phyloP scores from a whole-genome alignment of 441 rosid genomes.

The Jatropha multifida region DNA sequence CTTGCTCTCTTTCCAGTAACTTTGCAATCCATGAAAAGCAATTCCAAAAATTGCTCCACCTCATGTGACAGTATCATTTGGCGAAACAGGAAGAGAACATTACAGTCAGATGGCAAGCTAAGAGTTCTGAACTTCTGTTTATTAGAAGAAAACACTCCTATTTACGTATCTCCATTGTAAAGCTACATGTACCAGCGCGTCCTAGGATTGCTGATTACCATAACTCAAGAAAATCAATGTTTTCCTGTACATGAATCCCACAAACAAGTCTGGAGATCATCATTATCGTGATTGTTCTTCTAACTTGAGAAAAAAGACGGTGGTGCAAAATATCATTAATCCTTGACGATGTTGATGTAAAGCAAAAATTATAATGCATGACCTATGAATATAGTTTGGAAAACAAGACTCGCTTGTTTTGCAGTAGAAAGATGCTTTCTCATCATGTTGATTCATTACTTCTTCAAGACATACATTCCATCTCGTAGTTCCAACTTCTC shows the following conservation, averaged over 20 bases:
- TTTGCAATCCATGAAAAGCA: background rate
- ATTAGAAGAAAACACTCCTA: background rate
- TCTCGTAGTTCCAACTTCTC: slow-evolving; percentile 88
- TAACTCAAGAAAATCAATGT: background rate
- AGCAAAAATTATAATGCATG: background rate
- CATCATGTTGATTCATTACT: slow-evolving; percentile 34
- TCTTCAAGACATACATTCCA: slow-evolving; percentile 77
- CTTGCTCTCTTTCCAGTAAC: background rate
- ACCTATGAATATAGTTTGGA: background rate
- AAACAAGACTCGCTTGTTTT: slow-evolving; percentile 18
- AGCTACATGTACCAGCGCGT: background rate
- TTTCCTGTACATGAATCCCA: background rate
- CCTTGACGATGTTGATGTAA: too few relatives aligned
- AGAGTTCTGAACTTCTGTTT: background rate
- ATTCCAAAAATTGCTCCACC: background rate
- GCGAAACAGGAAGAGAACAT: background rate
- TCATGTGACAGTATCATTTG: background rate
- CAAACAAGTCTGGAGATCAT: background rate
- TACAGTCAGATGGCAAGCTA: background rate
- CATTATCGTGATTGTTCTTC: background rate
- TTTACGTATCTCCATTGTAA: background rate
- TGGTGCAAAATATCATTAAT: background rate
- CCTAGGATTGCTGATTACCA: background rate
- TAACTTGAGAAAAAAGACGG: background rate
- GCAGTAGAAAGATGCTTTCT: background rate